A percentile compares a stretch with the other conserved stretches of the same genome.
phyloP scores from a whole-genome alignment of 495 filamentous ascomycete genomes.

The Penicillium malachiteum region DNA sequence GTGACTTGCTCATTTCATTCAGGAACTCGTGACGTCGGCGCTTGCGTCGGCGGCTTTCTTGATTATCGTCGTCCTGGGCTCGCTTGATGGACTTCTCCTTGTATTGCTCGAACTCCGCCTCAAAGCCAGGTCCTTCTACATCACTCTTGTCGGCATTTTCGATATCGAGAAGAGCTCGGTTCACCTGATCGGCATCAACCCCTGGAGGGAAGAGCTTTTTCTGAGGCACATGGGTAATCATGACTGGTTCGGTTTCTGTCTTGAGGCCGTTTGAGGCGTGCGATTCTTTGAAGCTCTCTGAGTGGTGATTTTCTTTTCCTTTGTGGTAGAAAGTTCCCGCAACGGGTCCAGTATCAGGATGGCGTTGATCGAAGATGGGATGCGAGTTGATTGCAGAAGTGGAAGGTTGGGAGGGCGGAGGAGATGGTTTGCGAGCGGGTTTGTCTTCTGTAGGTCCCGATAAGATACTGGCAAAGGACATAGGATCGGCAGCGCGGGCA shows the following conservation, averaged over 20 bases:
- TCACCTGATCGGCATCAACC: conserved; percentile 64
- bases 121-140: conserved; percentile 62
- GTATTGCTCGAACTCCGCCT: conserved; percentile 55
- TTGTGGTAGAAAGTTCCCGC: conserved; percentile 26
- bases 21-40: conserved; percentile 55
- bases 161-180: conserved; percentile 61
- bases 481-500: conserved; percentile 71
- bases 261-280: conserved; percentile 18
- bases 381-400: conserved; percentile 22
- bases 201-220: conserved; percentile 26
- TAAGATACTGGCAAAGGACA: conserved; percentile 90
- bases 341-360: conserved; percentile 28
- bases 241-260: conserved; percentile 6
- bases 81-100: conserved; percentile 57
- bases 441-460: conserved; percentile 66
- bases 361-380: conserved; percentile 7
- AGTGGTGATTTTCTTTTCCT: conserved; percentile 30
- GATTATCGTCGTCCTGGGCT: conserved; percentile 54
- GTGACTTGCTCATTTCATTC: conserved; percentile 48
- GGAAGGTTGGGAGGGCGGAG: conserved; percentile 26
- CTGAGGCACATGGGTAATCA: conserved; percentile 8
- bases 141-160: conserved; percentile 67
- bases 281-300: conserved; percentile 7
- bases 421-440: conserved; percentile 44
- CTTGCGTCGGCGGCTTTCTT: conserved; percentile 61